phyloP scores from a whole-genome alignment of 2,329 filamentous ascomycete species.

The Dactylellina parvicollis region DNA sequence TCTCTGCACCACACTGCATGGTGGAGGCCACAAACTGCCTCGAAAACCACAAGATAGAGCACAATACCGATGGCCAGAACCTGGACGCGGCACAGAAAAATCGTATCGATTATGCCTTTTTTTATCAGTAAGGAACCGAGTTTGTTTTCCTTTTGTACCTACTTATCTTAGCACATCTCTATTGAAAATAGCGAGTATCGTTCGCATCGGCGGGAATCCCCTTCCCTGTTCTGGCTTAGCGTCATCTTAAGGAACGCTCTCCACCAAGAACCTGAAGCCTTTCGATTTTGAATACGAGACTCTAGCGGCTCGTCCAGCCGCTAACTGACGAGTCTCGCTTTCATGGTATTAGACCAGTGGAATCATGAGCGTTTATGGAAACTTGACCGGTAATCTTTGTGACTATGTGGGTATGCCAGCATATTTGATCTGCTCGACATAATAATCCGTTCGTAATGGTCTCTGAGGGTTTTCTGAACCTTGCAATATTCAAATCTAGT shows the following conservation, averaged over 20 bases:
- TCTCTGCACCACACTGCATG: slow-evolving; percentile 20
- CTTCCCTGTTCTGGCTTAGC: slow-evolving; percentile 27
- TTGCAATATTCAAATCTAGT: slow-evolving; percentile 4
- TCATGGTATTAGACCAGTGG: slow-evolving; percentile 1
- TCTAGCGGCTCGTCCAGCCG: slow-evolving; percentile 31
- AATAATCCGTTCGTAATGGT: neutral
- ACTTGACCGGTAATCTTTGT: slow-evolving; percentile 10
- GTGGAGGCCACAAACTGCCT: slow-evolving; percentile 35
- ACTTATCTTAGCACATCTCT: slow-evolving; percentile 11
- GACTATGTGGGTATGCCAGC: slow-evolving; percentile 11
- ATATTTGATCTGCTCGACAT: slow-evolving; percentile 16
- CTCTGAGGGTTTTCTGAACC: slow-evolving; percentile 1
- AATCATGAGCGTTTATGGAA: slow-evolving; percentile 4
- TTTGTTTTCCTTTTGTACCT: neutral
- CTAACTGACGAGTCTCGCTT: slow-evolving; percentile 18
- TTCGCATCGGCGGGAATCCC: slow-evolving; percentile 25
- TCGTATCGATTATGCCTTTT: slow-evolving; percentile 44
- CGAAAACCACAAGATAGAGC: slow-evolving; percentile 19
- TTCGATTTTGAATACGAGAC: slow-evolving; percentile 30
- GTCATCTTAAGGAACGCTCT: neutral
- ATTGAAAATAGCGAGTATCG: slow-evolving; percentile 8
- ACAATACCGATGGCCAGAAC: slow-evolving; percentile 28
- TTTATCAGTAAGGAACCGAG: neutral
- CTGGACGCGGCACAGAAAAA: slow-evolving; percentile 30
- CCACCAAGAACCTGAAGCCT: neutral